These are phyloP conservation scores for Castanopsis chinensis DNA, from an alignment of 306 rosid species.

Conservation along the genomic window DNA sequence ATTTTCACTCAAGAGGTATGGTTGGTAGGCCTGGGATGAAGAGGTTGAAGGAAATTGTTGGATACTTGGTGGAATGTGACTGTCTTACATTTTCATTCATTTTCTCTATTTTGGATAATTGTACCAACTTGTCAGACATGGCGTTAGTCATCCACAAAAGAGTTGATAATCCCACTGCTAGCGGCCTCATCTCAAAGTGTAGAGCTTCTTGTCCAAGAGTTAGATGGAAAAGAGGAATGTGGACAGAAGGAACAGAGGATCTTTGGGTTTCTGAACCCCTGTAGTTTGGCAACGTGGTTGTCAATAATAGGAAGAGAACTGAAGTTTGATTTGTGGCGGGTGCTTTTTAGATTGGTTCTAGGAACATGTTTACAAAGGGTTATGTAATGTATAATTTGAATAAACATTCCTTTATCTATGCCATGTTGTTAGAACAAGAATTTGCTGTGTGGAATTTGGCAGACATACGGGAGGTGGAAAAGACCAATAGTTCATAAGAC, in stretches of 20 bases:
- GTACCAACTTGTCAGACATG: conserved; percentile 30
- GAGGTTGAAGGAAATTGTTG: conserved; percentile 43
- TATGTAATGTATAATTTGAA: not conserved
- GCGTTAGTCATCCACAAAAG: conserved; percentile 38
- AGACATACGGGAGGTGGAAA: not conserved
- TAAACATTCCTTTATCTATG: not conserved
- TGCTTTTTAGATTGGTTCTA: no score
- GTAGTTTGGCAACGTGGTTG: conserved; percentile 17
- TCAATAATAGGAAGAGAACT: not conserved
- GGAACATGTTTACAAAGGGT: not conserved
- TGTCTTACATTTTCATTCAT: conserved; percentile 39
- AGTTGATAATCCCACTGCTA: conserved; percentile 35
- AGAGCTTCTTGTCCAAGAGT: conserved; percentile 36
- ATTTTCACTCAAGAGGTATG: conserved; percentile 30
- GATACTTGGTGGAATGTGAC: conserved; percentile 25
- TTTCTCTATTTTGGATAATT: conserved; percentile 37
- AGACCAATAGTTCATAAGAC: not conserved
- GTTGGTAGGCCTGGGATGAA: conserved; percentile 41
- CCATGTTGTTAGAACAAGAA: not conserved
- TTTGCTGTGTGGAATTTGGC: not conserved
- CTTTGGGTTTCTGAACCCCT: conserved; percentile 44
- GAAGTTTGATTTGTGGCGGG: no score
- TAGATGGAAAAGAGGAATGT: conserved; percentile 64
- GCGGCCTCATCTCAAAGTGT: conserved; percentile 36
- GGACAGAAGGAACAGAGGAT: conserved; percentile 56